Conservation (phyloP, 306 rosid species). For the Luffa aegyptiaca region DNA sequence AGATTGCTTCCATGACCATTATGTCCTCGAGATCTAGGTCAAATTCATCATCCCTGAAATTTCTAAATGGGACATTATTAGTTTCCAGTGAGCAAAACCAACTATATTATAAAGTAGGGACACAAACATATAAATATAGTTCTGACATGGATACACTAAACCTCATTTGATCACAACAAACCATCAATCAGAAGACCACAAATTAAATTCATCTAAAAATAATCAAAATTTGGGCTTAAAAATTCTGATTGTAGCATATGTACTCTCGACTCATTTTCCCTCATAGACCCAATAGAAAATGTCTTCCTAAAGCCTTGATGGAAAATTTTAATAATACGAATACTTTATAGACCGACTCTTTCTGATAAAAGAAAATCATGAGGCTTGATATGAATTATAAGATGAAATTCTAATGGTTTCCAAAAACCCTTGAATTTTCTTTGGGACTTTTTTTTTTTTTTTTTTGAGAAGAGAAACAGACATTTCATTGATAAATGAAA, state of each 20-base stretch:
- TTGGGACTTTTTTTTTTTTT: no score
- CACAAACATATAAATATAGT: background rate
- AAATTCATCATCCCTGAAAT: conserved; percentile 79
- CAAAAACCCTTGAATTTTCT: background rate
- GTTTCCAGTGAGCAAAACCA: background rate
- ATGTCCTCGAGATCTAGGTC: conserved; percentile 94
- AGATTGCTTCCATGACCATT: conserved; percentile 99
- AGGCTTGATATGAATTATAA: background rate
- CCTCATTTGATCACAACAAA: background rate
- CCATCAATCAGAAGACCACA: background rate
- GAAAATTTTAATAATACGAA: background rate
- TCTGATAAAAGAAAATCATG: background rate
- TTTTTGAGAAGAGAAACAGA: no score
- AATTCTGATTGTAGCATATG: background rate
- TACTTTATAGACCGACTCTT: background rate
- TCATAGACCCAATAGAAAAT: background rate
- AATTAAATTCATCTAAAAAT: background rate
- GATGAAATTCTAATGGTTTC: background rate
- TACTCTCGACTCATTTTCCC: background rate
- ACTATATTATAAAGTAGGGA: background rate
- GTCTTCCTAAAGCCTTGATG: background rate
- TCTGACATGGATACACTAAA: background rate
- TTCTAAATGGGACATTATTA: background rate
- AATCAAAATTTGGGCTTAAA: background rate
- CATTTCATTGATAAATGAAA: no score